These are phyloP conservation scores for Leishmania lainsoni DNA, from an alignment of 208 protist genomes.

Conservation along the genomic window DNA sequence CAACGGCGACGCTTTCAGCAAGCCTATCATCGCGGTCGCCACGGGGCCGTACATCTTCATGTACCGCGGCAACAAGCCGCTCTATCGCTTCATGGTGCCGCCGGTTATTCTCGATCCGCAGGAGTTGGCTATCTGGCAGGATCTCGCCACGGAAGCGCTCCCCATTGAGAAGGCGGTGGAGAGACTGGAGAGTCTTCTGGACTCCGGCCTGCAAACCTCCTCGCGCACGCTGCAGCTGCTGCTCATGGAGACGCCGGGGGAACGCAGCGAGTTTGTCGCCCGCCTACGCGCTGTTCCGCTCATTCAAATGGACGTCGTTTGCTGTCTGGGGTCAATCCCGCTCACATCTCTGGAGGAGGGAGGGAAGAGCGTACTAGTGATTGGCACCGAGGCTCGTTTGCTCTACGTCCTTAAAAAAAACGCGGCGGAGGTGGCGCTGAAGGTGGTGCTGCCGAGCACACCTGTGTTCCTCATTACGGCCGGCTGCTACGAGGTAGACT, in stretches of 20 bases:
- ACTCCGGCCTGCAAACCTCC: constrained; percentile 59
- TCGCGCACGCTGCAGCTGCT: constrained; percentile 84
- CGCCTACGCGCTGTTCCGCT: constrained; percentile 49
- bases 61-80: constrained; percentile 90
- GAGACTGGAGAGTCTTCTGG: constrained; percentile 52
- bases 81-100: constrained; percentile 92
- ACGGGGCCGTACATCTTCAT: constrained; percentile 90
- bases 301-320: constrained; percentile 72
- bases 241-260: constrained; percentile 47
- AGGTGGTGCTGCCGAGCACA: constrained; percentile 67
- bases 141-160: constrained; percentile 32
- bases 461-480: constrained; percentile 74
- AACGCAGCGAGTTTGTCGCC: constrained; percentile 56
- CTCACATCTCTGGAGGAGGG: constrained; percentile 63
- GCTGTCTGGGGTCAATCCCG: constrained; percentile 87
- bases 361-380: constrained; percentile 67
- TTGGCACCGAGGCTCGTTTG: constrained; percentile 91
- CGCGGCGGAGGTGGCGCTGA: constrained; percentile 46
- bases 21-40: constrained; percentile 88
- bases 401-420: constrained; percentile 85
- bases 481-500: constrained; percentile 84
- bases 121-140: constrained; percentile 72
- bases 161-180: constrained; percentile 41
- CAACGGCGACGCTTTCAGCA: constrained; percentile 31
- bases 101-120: constrained; percentile 52